These are phyloP conservation scores for Talaromyces sp. DNA, from an alignment of 2,329 filamentous ascomycete genomes.

Conservation along the genomic window DNA sequence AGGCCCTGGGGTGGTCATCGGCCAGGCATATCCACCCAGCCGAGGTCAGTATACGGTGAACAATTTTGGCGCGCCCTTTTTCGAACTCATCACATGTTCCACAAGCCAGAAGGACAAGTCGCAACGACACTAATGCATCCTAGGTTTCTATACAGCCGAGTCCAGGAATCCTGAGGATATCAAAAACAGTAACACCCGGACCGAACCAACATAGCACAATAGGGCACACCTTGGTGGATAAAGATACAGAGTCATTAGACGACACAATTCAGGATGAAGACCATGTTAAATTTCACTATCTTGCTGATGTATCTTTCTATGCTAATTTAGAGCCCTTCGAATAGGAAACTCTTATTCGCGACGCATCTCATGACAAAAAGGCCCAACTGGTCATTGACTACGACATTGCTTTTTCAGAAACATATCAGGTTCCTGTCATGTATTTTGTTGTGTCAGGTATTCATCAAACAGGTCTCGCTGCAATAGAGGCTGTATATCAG, in stretches of 20 bases:
- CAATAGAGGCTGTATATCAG: slow-evolving; percentile 66
- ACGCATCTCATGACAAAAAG: slow-evolving; percentile 19
- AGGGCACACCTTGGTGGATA: background rate
- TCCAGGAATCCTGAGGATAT: slow-evolving; percentile 26
- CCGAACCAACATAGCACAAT: background rate
- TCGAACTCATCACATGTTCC: background rate
- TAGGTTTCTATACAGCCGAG: slow-evolving; percentile 19
- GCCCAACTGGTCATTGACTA: slow-evolving; percentile 56
- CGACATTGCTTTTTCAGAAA: slow-evolving; percentile 70
- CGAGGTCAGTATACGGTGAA: slow-evolving; percentile 16
- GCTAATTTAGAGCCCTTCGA: slow-evolving; percentile 10
- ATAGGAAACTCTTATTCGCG: slow-evolving; percentile 41
- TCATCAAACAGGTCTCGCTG: slow-evolving; percentile 51
- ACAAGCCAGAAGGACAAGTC: background rate
- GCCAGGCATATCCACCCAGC: slow-evolving; percentile 26
- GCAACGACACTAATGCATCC: background rate
- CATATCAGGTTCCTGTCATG: slow-evolving; percentile 69
- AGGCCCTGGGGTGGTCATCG: slow-evolving; percentile 47
- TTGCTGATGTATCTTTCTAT: background rate
- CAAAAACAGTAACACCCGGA: slow-evolving; percentile 18
- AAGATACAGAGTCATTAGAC: slow-evolving; percentile 14
- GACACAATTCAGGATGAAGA: slow-evolving; percentile 26
- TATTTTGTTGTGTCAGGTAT: slow-evolving; percentile 67
- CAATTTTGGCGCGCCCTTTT: background rate
- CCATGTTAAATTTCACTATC: slow-evolving; percentile 17